Evolutionary conservation across 805 yeast species (phyloP), one percentile per base, ranked within the genome.

Genomic region (Metschnikowia gelsemii): DNA sequence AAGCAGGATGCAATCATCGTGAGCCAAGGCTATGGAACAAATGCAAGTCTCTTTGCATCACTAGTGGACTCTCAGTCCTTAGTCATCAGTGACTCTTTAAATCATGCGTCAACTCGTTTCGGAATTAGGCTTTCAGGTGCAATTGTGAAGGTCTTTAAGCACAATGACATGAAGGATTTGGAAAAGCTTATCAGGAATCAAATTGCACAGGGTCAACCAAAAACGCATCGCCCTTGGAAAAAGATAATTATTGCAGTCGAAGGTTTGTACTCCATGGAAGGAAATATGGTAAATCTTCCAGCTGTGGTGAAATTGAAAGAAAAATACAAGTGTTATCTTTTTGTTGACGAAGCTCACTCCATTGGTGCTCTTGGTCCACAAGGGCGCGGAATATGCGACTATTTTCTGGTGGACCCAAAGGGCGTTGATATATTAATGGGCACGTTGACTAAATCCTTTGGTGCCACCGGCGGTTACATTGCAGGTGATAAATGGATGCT

Each of bases 381-480:
- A 38, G 99, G 99, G 33, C 82, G 86, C 58, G 99, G 99, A 58
- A 84, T 93, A 26, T 90, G 97, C 69, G 98, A 93, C 58, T 87
- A 87, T 66, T 93, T 86, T 62, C 84, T 83, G 40, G 78, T 93
- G 35, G 76, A 80, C 50, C 91, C 98, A 29, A 61, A 67, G 9
- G 78, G 78, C 32, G 72, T 93, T 43, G 99, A 93, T 66, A 70
- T 93, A 48, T 67, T 93, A 51, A 93, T 93, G 99, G 99, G 99
- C 37, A 93, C 99, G 6, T 78, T 93, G 43, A 95, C 99, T 38
- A 93, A 93, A 66, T 87, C 96, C 1, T 93, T 93, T 63, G 99
- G 99, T 61, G 98, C 99, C 13, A 88, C 98, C 30, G 99, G 99
- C 58, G 99, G 99, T 34, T 93, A 93, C 61, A 70, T 93, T 49